phyloP scores from a whole-genome alignment of 169 alveolate genomes.

The Plasmodium coatneyi region DNA sequence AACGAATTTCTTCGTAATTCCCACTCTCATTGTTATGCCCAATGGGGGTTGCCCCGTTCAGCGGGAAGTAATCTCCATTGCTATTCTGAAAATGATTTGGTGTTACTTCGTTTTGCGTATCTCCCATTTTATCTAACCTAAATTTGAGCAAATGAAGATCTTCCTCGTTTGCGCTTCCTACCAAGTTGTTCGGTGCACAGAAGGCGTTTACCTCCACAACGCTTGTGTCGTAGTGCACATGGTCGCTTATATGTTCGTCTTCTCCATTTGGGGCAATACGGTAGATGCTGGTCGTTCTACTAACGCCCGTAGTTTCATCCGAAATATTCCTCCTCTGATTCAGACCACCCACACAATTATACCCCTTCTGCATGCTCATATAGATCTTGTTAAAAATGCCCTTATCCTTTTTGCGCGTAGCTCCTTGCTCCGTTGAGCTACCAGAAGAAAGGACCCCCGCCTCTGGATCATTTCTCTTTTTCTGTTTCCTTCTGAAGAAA shows the following conservation, averaged over 20 bases:
- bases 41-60: background rate
- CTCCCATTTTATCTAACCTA: slow-evolving; percentile 15
- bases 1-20: background rate
- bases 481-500: slow-evolving; percentile 28
- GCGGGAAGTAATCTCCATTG: background rate
- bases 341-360: background rate
- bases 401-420: background rate
- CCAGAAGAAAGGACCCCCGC: background rate
- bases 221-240: background rate
- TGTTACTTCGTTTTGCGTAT: background rate
- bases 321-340: background rate
- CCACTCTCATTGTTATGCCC: background rate
- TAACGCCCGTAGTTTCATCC: background rate
- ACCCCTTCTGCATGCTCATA: background rate
- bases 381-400: background rate
- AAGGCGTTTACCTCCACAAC: background rate
- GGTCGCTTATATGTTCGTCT: background rate
- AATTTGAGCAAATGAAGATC: slow-evolving; percentile 6
- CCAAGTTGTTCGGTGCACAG: background rate
- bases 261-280: background rate
- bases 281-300: background rate
- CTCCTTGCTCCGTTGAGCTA: background rate
- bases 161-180: slow-evolving; percentile 2
- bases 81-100: background rate
- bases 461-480: background rate